Percentiles rank a stretch among this genome's conserved stretches.
These are phyloP conservation scores for Naganishia albida DNA, from an alignment of 1,284 basidiomycete species.

Conservation along the genomic window DNA sequence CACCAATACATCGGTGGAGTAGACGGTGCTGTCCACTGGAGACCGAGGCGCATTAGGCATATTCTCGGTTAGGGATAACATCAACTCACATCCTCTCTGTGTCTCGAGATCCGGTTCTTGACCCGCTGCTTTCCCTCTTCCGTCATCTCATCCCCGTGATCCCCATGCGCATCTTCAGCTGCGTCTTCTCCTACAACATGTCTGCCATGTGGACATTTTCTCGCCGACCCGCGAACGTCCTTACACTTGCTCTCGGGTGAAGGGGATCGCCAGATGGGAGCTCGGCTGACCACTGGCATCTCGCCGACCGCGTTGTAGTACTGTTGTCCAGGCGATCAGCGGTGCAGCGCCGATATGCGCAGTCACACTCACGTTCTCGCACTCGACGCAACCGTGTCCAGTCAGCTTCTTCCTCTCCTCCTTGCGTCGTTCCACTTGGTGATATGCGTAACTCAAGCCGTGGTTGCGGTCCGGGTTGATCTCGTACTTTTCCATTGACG, in stretches of 20 bases:
- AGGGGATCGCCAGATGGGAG: slow-evolving; percentile 63
- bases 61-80: background rate
- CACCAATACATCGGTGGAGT: slow-evolving; percentile 64
- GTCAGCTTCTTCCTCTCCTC: slow-evolving; percentile 67
- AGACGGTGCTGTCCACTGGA: slow-evolving; percentile 65
- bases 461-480: slow-evolving; percentile 68
- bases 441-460: slow-evolving; percentile 68
- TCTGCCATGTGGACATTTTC: slow-evolving; percentile 40
- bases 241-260: slow-evolving; percentile 12
- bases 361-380: slow-evolving; percentile 65
- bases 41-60: slow-evolving; percentile 42
- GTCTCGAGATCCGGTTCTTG: slow-evolving; percentile 73
- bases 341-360: slow-evolving; percentile 3
- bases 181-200: slow-evolving; percentile 36
- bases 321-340: slow-evolving; percentile 53
- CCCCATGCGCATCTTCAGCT: slow-evolving; percentile 34
- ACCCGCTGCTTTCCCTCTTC: slow-evolving; percentile 59
- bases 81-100: slow-evolving; percentile 58
- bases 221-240: background rate
- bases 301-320: slow-evolving; percentile 77
- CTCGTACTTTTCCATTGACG: slow-evolving; percentile 63
- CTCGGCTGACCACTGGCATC: slow-evolving; percentile 64
- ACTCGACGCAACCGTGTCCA: slow-evolving; percentile 80
- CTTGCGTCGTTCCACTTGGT: slow-evolving; percentile 72
- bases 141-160: slow-evolving; percentile 28